Evolutionary conservation across 345 rosid genomes (phyloP).

Genomic region (Eucalyptus albens): DNA sequence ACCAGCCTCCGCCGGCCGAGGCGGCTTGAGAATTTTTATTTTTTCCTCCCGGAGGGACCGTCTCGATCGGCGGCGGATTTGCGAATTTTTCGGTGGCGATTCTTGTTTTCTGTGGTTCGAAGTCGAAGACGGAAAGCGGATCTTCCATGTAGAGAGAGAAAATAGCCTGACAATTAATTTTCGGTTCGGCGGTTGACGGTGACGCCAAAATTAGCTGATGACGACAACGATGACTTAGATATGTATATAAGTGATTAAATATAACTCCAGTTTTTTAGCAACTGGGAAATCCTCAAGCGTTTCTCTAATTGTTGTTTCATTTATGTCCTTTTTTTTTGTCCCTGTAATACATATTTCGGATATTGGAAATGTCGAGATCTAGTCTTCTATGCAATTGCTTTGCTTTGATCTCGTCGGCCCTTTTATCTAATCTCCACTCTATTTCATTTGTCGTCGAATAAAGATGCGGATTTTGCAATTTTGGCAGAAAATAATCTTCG

Average conservation of each 20-base stretch:
- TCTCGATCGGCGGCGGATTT: neutral
- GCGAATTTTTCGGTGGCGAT: neutral
- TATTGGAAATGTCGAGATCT: neutral
- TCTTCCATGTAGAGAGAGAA: neutral
- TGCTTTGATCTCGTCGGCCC: neutral
- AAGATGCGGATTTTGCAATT: neutral
- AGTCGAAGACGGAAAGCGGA: neutral
- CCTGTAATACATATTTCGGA: neutral
- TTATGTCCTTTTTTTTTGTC: neutral
- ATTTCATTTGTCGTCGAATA: neutral
- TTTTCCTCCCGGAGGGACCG: neutral
- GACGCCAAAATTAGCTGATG: neutral
- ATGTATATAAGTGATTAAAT: neutral
- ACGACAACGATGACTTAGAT: neutral
- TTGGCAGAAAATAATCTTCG: neutral
- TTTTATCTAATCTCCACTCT: neutral
- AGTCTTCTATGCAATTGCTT: neutral
- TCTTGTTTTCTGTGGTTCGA: neutral
- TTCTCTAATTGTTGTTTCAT: neutral
- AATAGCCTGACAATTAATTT: neutral
- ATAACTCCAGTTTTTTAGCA: neutral
- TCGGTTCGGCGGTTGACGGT: neutral
- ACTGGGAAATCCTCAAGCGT: neutral
- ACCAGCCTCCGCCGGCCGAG: constrained; percentile 16
- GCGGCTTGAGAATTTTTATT: neutral